Evolutionary conservation across 1,284 basidiomycete genomes (phyloP), one percentile per base, ranked within the genome.

Genomic region (Trametes hirsuta): DNA sequence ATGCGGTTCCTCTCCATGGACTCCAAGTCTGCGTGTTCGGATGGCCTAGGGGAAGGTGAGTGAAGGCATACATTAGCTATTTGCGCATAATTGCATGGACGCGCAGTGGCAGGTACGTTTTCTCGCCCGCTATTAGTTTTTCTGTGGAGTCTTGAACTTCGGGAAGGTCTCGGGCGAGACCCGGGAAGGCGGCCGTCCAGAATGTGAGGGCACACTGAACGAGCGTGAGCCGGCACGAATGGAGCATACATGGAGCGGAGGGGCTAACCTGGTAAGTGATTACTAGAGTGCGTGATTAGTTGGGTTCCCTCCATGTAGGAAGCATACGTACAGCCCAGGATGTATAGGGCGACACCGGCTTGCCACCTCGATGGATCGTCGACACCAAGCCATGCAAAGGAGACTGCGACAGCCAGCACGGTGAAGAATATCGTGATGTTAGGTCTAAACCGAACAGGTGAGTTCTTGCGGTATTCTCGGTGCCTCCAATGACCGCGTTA

Each of bases 131-230:
- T 47, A 74, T 72, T 3, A 75, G 78, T 50, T 81, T 73, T 3
- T 61, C 61, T 2, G 77, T 72, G 1, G 85, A 88, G 52, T 75
- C 70, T 68, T 79, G 80, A 46, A 94, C 84, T 68, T 92, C 86
- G 0, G 88, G 86, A 37, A 93, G 79, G 68, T 92, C 84, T 15
- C 86, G 80, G 21, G 88, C 87, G 9, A 94, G 79, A 12, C 88
- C 88, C 0, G 91, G 91, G 71, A 94, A 93, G 3, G 92, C 91
- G 6, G 91, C 91, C 0, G 90, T 91, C 90, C 90, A 94, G 73
- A 92, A 92, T 0, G 90, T 92, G 47, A 93, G 73, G 25, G 87
- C 81, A 57, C 88, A 85, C 84, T 88, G 55, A 0, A 37, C 59
- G 10, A 6, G 8, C 9, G n/a, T 2, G 47, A 30, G 56, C 57